Conservation (phyloP, 495 filamentous ascomycete species). For the Hypoxylon lenormandii region DNA sequence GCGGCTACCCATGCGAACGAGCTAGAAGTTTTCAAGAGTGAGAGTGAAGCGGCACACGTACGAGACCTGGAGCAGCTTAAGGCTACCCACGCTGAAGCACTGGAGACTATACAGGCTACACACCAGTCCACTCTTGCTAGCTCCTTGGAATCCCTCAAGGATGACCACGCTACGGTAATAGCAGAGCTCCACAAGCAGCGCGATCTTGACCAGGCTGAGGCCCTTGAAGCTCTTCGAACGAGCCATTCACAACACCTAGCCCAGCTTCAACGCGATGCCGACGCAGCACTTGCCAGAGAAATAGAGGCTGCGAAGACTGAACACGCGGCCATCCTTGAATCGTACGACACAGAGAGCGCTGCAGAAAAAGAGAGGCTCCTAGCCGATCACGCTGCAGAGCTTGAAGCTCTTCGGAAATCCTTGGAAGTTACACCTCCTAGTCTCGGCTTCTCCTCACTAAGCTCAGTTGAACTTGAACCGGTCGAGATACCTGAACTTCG, state of each 20-base stretch:
- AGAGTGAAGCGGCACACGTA: conserved; percentile 18
- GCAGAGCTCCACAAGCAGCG: conserved; percentile 28
- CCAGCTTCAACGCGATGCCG: conserved; percentile 30
- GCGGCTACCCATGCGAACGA: conserved; percentile 19
- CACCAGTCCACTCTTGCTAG: conserved; percentile 23
- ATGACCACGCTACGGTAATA: conserved; percentile 15
- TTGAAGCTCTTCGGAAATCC: conserved; percentile 44
- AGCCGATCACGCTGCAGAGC: conserved; percentile 39
- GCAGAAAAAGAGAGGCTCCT: conserved; percentile 43
- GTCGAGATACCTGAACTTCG: conserved; percentile 51
- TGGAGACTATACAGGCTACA: conserved; percentile 15
- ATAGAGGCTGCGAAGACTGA: conserved; percentile 39
- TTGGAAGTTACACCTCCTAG: conserved; percentile 31
- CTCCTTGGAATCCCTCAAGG: conserved; percentile 29
- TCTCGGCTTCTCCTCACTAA: conserved; percentile 64
- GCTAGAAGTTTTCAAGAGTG: conserved; percentile 11
- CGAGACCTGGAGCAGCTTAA: conserved; percentile 24
- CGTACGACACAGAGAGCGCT: conserved; percentile 20
- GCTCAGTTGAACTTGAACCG: conserved; percentile 64
- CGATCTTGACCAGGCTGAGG: conserved; percentile 26
- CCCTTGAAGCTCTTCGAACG: conserved; percentile 30
- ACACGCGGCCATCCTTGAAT: conserved; percentile 33
- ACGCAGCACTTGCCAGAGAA: conserved; percentile 30
- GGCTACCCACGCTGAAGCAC: conserved; percentile 22
- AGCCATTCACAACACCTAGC: conserved; percentile 30